Evolutionary conservation across 768 basidiomycete species (phyloP).

Genomic region (Tricholoma furcatifolium): DNA sequence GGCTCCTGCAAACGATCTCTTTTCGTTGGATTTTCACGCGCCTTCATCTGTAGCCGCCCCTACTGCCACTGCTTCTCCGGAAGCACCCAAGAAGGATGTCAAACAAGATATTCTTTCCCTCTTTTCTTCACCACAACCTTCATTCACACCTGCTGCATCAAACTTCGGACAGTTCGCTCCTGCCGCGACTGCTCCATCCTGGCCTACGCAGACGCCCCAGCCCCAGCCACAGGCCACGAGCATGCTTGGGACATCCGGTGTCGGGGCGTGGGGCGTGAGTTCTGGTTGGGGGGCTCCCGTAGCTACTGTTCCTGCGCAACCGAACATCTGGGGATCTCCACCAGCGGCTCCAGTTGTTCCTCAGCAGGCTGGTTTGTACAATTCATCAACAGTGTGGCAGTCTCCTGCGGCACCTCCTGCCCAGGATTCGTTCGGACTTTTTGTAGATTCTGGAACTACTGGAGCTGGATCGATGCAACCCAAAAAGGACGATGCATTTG

Average conservation of each 20-base stretch:
- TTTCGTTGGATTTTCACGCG: slow-evolving; percentile 83
- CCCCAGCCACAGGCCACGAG: slow-evolving; percentile 34
- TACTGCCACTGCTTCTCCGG: slow-evolving; percentile 22
- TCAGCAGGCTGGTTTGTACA: slow-evolving; percentile 38
- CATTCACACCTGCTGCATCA: slow-evolving; percentile 28
- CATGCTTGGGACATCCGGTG: slow-evolving; percentile 54
- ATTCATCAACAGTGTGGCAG: slow-evolving; percentile 65
- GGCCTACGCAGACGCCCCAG: slow-evolving; percentile 25
- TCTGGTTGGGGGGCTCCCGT: slow-evolving; percentile 59
- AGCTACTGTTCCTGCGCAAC: slow-evolving; percentile 31
- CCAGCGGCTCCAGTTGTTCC: slow-evolving; percentile 17
- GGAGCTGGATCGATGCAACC: slow-evolving; percentile 12
- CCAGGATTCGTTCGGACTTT: slow-evolving; percentile 34
- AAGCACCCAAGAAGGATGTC: slow-evolving; percentile 60
- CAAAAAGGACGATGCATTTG: slow-evolving; percentile 79
- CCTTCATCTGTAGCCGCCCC: slow-evolving; percentile 36
- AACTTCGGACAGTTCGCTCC: slow-evolving; percentile 36
- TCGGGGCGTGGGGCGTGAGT: slow-evolving; percentile 63
- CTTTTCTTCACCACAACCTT: slow-evolving; percentile 52
- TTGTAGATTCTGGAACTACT: slow-evolving; percentile 24
- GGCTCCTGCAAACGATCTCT: slow-evolving; percentile 61
- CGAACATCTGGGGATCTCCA: slow-evolving; percentile 38
- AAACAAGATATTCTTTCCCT: slow-evolving; percentile 87
- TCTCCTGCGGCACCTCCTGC: slow-evolving; percentile 26
- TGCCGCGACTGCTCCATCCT: slow-evolving; percentile 24